These are phyloP conservation scores for Obelidium mucronatum DNA, from an alignment of 192 early-diverging fungal genomes.

Conservation along the genomic window DNA sequence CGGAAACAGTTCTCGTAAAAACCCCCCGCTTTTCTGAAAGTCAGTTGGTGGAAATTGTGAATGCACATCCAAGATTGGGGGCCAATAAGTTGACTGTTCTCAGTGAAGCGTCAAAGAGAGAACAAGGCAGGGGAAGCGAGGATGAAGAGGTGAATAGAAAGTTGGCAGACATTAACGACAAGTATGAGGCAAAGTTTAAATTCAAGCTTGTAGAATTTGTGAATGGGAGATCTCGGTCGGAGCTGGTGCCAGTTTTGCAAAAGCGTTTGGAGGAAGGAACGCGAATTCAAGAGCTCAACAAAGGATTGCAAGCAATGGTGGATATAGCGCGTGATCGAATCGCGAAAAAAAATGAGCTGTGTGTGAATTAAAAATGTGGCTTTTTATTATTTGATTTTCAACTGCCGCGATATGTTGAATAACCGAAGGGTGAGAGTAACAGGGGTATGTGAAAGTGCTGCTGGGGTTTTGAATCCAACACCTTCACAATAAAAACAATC, in stretches of 20 bases:
- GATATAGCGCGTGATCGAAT: slow-evolving; percentile 23
- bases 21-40: slow-evolving; percentile 56
- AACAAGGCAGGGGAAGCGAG: not conserved
- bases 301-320: slow-evolving; percentile 35
- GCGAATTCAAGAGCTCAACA: slow-evolving; percentile 12
- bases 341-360: not conserved
- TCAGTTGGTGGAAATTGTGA: slow-evolving; percentile 80
- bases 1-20: slow-evolving; percentile 3
- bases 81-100: slow-evolving; percentile 21
- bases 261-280: slow-evolving; percentile 5
- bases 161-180: slow-evolving; percentile 46
- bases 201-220: slow-evolving; percentile 64
- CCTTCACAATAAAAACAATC: slow-evolving; percentile 31
- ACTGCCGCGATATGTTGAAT: slow-evolving; percentile 89
- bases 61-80: slow-evolving; percentile 85
- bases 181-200: slow-evolving; percentile 57
- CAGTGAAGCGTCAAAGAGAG: slow-evolving; percentile 3
- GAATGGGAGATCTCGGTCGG: slow-evolving; percentile 33
- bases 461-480: slow-evolving; percentile 16
- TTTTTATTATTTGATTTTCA: no score
- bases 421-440: slow-evolving; percentile 84
- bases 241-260: slow-evolving; percentile 19
- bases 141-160: slow-evolving; percentile 35
- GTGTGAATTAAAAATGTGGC: not conserved
- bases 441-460: slow-evolving; percentile 92